Conservation (phyloP, 2,329 filamentous ascomycete species). For the Plenodomus tracheiphilus region DNA sequence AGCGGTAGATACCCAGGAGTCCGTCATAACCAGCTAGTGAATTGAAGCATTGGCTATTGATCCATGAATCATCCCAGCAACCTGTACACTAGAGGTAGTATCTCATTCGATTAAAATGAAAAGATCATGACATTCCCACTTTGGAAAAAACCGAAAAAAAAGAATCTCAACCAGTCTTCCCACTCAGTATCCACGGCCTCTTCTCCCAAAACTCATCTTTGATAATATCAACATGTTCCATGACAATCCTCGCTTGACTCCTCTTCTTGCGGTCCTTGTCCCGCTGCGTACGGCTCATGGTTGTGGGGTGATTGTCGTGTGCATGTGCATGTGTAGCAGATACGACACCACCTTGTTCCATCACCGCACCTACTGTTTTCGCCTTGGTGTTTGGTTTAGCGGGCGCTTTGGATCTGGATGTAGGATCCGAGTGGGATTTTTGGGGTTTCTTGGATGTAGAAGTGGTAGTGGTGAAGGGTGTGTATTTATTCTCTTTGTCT, state of each 20-base stretch:
- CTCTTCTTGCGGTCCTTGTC: slow-evolving; percentile 83
- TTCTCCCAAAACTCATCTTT: slow-evolving; percentile 91
- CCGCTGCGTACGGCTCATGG: slow-evolving; percentile 74
- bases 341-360: slow-evolving; percentile 17
- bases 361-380: not conserved
- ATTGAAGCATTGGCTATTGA: no score
- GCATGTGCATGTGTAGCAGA: slow-evolving; percentile 5
- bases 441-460: not conserved
- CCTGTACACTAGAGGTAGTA: no score
- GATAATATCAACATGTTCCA: slow-evolving; percentile 92
- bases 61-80: no score
- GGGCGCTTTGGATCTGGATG: slow-evolving; percentile 1
- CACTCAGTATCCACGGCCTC: slow-evolving; percentile 70
- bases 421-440: not conserved
- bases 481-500: not conserved
- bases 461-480: not conserved
- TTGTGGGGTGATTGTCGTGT: slow-evolving; percentile 46
- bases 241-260: slow-evolving; percentile 76
- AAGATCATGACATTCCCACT: no score
- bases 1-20: no score
- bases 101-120: no score
- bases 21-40: no score
- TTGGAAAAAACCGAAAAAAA: not conserved
- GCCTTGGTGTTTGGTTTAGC: slow-evolving; percentile 3
- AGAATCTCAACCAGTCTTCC: slow-evolving; percentile 31